Evolutionary conservation across 1,284 basidiomycete genomes (phyloP), one percentile per base, ranked within the genome.

Genomic region (Baeospora myosura): DNA sequence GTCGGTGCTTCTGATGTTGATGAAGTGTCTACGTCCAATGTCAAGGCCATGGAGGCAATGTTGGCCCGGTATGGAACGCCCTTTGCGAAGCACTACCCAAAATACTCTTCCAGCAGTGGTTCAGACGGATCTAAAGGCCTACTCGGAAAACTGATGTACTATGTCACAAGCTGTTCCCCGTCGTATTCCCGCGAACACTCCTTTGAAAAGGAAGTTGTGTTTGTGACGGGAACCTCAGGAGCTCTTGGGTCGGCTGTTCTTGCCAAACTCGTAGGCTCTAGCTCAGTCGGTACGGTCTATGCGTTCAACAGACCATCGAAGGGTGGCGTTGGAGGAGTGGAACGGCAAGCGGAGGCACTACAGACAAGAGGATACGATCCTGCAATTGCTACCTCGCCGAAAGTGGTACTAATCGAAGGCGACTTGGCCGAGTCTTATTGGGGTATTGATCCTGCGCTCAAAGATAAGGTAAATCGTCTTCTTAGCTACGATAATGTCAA

Each of bases 191-290:
- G 4, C 30, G 39, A 20, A 24, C 16, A 26, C 18, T 17, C 11
- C 2, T n/a, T 21, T 4, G 24, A 26, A 20, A 38, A 35, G 1
- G 49, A 61, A 11, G 50, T 51, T 5, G 51, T 62, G 2, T 39
- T 64, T 4, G 31, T 65, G 16, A 65, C 62, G 2, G 63, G 63
- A 2, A 59, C 58, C 7, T 64, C 63, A 18, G 62, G 63, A 2
- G 57, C 54, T 30, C 46, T 65, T 2, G 63, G 63, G 5, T 54
- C 55, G 0, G 43, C 52, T 26, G 36, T 63, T 5, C 52, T 65
- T 4, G 53, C 52, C 1, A 42, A 51, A 23, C 43, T 64, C 2
- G 43, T 61, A 2, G 38, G 32, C 2, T 38, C 44, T 18, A 17
- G 40, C 7, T 35, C 43, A 17, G 47, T 62, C 3, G 22, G 34